phyloP scores from a whole-genome alignment of 1,284 basidiomycete species.

The Leccinum pachyderme region DNA sequence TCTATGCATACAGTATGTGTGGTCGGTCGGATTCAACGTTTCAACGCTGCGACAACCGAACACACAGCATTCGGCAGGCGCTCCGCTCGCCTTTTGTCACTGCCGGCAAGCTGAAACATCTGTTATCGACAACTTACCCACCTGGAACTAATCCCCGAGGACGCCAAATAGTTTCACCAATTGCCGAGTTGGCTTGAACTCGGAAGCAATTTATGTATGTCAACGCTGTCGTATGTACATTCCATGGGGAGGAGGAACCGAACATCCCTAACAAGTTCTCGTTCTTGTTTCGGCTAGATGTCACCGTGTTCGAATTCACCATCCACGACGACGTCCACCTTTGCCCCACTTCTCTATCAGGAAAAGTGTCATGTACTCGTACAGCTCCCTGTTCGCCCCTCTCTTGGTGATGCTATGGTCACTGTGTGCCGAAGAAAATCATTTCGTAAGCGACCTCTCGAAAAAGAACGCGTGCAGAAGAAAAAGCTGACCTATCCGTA shows the following conservation, averaged over 20 bases:
- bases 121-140: not conserved
- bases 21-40: not conserved
- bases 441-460: constrained; percentile 8
- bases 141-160: not conserved
- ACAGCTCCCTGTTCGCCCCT: constrained; percentile 81
- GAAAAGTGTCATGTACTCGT: constrained; percentile 84
- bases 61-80: not conserved
- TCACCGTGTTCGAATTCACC: constrained; percentile 33
- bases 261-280: not conserved
- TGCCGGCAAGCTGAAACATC: constrained; percentile 2
- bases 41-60: constrained; percentile 2
- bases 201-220: not conserved
- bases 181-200: not conserved
- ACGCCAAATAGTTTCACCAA: not conserved
- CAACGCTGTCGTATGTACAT: not conserved
- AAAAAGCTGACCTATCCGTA: constrained; percentile 74
- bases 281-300: not conserved
- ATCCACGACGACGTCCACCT: constrained; percentile 63
- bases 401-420: constrained; percentile 75
- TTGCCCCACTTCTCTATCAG: constrained; percentile 90
- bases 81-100: not conserved
- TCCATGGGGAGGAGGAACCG: not conserved
- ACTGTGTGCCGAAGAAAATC: constrained; percentile 40
- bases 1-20: not conserved
- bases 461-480: not conserved